These are phyloP conservation scores for Mycosphaerella sp. DNA, from an alignment of 2,329 filamentous ascomycete species.

Conservation along the genomic window DNA sequence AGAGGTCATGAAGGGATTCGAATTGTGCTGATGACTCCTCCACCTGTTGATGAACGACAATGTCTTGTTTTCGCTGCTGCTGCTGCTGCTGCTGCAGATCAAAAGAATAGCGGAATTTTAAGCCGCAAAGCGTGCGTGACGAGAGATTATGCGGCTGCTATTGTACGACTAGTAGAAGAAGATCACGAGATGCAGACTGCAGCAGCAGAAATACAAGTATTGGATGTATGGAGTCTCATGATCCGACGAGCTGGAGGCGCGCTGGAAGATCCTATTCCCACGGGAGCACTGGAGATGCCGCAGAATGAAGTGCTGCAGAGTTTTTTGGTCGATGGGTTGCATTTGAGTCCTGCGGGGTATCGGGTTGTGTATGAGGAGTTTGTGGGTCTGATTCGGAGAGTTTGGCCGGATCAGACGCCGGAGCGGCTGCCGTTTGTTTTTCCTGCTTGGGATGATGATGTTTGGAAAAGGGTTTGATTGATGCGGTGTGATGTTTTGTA, in stretches of 20 bases:
- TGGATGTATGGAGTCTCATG: constrained; percentile 75
- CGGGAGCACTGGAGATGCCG: constrained; percentile 52
- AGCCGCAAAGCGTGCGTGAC: constrained; percentile 54
- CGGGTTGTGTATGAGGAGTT: constrained; percentile 50
- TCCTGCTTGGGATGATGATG: constrained; percentile 46
- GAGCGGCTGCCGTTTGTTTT: constrained; percentile 48
- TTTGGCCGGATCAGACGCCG: constrained; percentile 52
- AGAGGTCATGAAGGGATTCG: constrained; percentile 59
- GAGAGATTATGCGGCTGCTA: constrained; percentile 60
- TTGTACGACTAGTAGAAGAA: constrained; percentile 46
- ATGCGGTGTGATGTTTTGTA: background rate
- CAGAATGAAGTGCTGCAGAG: constrained; percentile 50
- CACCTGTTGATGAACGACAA: constrained; percentile 42
- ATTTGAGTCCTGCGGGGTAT: constrained; percentile 53
- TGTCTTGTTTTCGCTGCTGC: background rate
- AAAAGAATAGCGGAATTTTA: constrained; percentile 14
- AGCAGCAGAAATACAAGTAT: constrained; percentile 48
- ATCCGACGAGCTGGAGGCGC: constrained; percentile 58
- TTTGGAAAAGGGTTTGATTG: background rate
- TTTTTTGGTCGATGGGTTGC: constrained; percentile 54
- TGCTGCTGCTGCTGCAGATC: constrained; percentile 4
- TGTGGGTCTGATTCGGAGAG: constrained; percentile 44
- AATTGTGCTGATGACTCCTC: constrained; percentile 73
- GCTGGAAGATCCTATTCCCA: constrained; percentile 27
- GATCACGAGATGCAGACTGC: constrained; percentile 42